Base-by-base conservation (phyloP, 2,329 filamentous ascomycete species). In the Apiospora pterosperma region DNA sequence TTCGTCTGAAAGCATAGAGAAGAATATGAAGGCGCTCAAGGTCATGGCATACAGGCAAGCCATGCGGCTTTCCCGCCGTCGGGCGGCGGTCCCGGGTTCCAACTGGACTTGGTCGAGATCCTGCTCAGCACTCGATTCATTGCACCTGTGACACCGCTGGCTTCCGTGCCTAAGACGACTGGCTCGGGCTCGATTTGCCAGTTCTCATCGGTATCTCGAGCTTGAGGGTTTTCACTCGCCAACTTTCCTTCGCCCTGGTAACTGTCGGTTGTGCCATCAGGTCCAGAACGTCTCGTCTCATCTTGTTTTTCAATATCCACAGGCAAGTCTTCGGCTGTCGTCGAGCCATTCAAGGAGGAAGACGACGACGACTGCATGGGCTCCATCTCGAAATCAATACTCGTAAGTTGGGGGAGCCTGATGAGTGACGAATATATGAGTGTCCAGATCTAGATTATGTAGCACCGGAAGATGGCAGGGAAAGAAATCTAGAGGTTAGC, bases 21-120 rank as follows among this genome's bases (percentile, higher is more conserved):
- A 25, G 36, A 59, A 31, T 19, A 52, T 28, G 36, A 12, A 21
- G 1, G 36, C 12, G n/a, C n/a, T n/a, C n/a, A n/a, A n/a, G 7
- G 31, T 44, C 25, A 19, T 19, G n/a, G 38, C 78, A 70, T 68
- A 81, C 80, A 79, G 11, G 76, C 76, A 3, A 77, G 67, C 84
- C 84, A 86, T 0, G 84, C 83, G 25, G 73, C 69, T 61, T 73
- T 69, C 0, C 84, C 84, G 3, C 83, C 84, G 34, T 86, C 82
- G 0, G 84, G 84, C 1, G 84, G 82, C 23, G 83, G 82, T 0
- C 80, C 79, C 0, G 79, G 79, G 42, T 80, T 76, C 60, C 74
- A 70, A 58, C 75, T 80, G 1, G 78, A 78, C 41, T 74, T 77
- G 1, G 79, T 78, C 21, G 77, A 80, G 4, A 79, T 76, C 19